phyloP scores from a whole-genome alignment of 2,329 filamentous ascomycete species.

The Helminthosporium solani region DNA sequence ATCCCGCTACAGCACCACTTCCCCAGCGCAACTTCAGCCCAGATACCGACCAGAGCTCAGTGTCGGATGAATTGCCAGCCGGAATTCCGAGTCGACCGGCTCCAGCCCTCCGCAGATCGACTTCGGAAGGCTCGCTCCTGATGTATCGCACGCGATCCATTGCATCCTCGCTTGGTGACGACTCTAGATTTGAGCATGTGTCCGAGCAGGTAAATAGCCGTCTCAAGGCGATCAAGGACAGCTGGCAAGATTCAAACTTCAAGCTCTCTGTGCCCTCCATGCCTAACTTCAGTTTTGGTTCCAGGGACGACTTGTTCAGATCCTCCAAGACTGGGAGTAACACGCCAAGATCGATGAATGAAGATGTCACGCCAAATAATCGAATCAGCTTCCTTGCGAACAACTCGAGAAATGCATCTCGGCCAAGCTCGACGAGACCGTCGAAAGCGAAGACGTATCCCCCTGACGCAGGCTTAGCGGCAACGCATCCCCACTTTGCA shows the following conservation, averaged over 20 bases:
- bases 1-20: slow-evolving; percentile 5
- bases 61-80: slow-evolving; percentile 7
- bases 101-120: slow-evolving; percentile 57
- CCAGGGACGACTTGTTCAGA: slow-evolving; percentile 32
- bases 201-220: slow-evolving; percentile 84
- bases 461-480: slow-evolving; percentile 21
- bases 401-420: slow-evolving; percentile 12
- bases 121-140: slow-evolving; percentile 74
- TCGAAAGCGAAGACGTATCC: slow-evolving; percentile 9
- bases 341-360: slow-evolving; percentile 14
- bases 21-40: slow-evolving; percentile 19
- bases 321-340: slow-evolving; percentile 17
- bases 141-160: slow-evolving; percentile 74
- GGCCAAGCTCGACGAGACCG: slow-evolving; percentile 13
- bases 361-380: slow-evolving; percentile 12
- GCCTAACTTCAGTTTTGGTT: slow-evolving; percentile 52
- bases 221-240: slow-evolving; percentile 87
- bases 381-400: slow-evolving; percentile 22
- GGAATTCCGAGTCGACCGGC: slow-evolving; percentile 18
- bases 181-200: slow-evolving; percentile 75
- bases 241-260: slow-evolving; percentile 78
- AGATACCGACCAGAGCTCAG: neutral
- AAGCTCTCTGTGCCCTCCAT: slow-evolving; percentile 57
- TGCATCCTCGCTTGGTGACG: slow-evolving; percentile 81
- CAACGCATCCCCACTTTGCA: slow-evolving; percentile 53